Percentiles rank a stretch among this genome's conserved stretches.
Evolutionary conservation across 2,329 filamentous ascomycete genomes (phyloP).

Genomic region (Botrytis pseudocinerea): DNA sequence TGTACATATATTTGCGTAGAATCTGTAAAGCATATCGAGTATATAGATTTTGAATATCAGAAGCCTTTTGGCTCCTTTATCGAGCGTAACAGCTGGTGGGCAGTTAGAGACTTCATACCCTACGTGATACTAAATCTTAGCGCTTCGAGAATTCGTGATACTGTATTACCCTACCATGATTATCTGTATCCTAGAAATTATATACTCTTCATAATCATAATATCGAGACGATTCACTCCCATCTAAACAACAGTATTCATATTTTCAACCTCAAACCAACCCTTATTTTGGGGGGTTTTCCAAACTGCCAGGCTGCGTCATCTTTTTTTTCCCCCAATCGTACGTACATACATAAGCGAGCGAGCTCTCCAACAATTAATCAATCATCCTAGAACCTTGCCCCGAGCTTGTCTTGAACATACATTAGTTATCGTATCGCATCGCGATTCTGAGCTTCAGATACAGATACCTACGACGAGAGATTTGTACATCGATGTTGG

Average conservation of each 20-base stretch:
- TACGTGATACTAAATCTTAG: neutral
- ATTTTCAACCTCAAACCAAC: neutral
- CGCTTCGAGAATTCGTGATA: neutral
- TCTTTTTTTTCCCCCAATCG: neutral
- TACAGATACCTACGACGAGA: too few relatives aligned
- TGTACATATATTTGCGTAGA: conserved; percentile 6
- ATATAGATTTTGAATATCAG: conserved; percentile 12
- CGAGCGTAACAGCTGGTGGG: neutral
- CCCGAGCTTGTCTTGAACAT: neutral
- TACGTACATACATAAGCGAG: conserved; percentile 9
- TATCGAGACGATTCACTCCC: neutral
- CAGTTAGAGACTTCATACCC: neutral
- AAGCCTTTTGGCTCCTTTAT: neutral
- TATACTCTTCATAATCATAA: neutral
- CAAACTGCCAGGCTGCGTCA: neutral
- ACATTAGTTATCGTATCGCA: neutral
- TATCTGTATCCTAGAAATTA: neutral
- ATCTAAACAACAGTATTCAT: neutral
- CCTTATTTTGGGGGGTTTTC: too few relatives aligned
- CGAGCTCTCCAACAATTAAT: neutral
- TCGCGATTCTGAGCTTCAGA: neutral
- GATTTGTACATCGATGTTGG: conserved; percentile 26
- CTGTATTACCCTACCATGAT: too few relatives aligned
- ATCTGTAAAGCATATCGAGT: neutral
- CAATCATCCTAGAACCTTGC: conserved; percentile 15